A percentile compares a stretch with the other conserved stretches of the same genome.
These are phyloP conservation scores for Hordeum pubiflorum DNA, from an alignment of 202 grass and related monocot genomes.

Conservation along the genomic window DNA sequence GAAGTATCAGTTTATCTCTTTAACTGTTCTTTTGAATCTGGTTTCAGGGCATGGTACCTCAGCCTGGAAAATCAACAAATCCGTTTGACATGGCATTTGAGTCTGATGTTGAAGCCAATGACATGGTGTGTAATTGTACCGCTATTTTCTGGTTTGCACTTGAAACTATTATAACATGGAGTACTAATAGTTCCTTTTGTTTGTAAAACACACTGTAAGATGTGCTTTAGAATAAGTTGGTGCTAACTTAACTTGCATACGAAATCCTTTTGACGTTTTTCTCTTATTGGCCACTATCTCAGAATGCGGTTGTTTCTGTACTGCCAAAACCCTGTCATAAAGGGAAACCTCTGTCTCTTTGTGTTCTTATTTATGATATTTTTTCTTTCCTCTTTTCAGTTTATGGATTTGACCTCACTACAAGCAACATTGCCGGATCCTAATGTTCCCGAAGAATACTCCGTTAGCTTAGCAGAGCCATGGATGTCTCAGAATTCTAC, in stretches of 20 bases:
- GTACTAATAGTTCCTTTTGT: constrained; percentile 1
- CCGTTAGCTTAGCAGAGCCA: constrained; percentile 27
- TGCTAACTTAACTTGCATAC: background rate
- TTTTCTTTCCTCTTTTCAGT: constrained; percentile 39
- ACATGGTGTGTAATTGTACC: constrained; percentile 37
- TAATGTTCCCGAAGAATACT: constrained; percentile 36
- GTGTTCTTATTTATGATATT: background rate
- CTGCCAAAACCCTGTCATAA: background rate
- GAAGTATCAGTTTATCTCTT: background rate
- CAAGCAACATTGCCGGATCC: constrained; percentile 55
- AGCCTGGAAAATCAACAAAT: constrained; percentile 69
- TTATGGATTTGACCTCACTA: constrained; percentile 73
- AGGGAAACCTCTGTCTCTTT: background rate
- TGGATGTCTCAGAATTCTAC: constrained; percentile 58
- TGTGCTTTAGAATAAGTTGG: background rate
- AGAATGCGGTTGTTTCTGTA: background rate
- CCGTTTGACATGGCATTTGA: constrained; percentile 89
- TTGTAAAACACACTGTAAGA: background rate
- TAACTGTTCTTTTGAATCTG: constrained; percentile 21
- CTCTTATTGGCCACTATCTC: background rate
- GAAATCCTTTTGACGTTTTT: background rate
- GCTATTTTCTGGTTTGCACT: background rate
- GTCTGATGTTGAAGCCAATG: constrained; percentile 36
- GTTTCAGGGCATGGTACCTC: constrained; percentile 47
- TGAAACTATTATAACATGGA: background rate